Evolutionary conservation across 306 rosid species (phyloP), one percentile per base, ranked within the genome.

Genomic region (Malus sieversii): DNA sequence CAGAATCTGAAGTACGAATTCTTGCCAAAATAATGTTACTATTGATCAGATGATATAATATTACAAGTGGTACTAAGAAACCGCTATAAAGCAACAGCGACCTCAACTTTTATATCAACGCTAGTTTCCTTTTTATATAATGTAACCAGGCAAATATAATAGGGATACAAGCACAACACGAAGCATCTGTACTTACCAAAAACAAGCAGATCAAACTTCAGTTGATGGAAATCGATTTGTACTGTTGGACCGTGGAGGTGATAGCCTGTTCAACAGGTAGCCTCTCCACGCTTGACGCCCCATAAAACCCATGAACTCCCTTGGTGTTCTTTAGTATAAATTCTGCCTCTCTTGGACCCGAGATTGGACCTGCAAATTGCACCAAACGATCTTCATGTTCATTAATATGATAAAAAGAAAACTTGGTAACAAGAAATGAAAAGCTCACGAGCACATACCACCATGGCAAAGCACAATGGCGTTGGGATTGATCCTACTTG

Each of bases 271-370:
- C 98, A 67, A 94, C 98, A 0, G 97, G 97, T 72, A 94, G 84
- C 82, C 97, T 94, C 86, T 91, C 98, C 89, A 94, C 84, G 81
- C 97, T 94, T 73, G 97, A 94, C 51, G 97, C 97, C 15, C 98
- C 98, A 75, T 91, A 94, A 85, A 94, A 94, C 60, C 98, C 97
- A 82, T 91, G 91, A 73, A 94, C 98, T 62, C 91, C 95, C 57
- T 79, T 85, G 76, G 97, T 90, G 80, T 86, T 90, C 91, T 86
- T 90, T 74, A 90, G 86, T 82, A 90, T 78, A 84, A 91, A 94
- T 75, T 86, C 95, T 58, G 97, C 97, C 72, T 91, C 95, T 60
- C 76, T 75, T 48, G 98, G 98, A 81, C 97, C 96, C 57, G 95
- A 88, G 79, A 94, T 91, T 2, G 97, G 97, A 81, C 98, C 98